A percentile compares a stretch with the other conserved stretches of the same genome.
Conservation (phyloP, 371 early-diverging fungal species). For the Sporodiniella umbellata region DNA sequence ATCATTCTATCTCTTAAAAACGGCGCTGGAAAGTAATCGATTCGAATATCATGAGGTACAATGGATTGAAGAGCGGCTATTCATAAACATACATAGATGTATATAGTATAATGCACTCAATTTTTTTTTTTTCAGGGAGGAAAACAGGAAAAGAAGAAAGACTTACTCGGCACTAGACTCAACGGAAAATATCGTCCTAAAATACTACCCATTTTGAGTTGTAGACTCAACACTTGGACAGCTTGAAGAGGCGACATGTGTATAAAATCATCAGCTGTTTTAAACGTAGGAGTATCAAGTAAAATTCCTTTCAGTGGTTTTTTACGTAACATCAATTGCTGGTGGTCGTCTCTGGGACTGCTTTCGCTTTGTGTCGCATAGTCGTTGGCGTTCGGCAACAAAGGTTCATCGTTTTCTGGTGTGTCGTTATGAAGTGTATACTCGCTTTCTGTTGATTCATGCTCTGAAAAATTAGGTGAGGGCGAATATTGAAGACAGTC, state of each 20-base stretch:
- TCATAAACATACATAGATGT: not conserved
- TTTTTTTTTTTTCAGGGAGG: no score
- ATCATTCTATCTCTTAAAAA: constrained; percentile 39
- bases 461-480: not conserved
- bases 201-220: constrained; percentile 32
- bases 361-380: not conserved
- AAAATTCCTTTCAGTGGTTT: constrained; percentile 26
- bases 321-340: constrained; percentile 3
- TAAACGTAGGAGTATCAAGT: constrained; percentile 21
- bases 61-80: constrained; percentile 38
- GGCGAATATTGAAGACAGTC: no score
- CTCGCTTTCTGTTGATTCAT: constrained; percentile 7
- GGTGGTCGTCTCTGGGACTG: not conserved
- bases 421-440: no score
- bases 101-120: no score
- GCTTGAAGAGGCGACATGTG: constrained; percentile 40
- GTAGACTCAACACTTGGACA: constrained; percentile 33
- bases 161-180: constrained; percentile 36
- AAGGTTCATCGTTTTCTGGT: no score
- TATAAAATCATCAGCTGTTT: constrained; percentile 27
- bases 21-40: constrained; percentile 32
- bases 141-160: not conserved
- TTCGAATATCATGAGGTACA: constrained; percentile 43
- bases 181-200: constrained; percentile 15
- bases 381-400: no score